Base-by-base conservation (phyloP, 495 filamentous ascomycete genomes). In the Delitschia confertaspora region DNA sequence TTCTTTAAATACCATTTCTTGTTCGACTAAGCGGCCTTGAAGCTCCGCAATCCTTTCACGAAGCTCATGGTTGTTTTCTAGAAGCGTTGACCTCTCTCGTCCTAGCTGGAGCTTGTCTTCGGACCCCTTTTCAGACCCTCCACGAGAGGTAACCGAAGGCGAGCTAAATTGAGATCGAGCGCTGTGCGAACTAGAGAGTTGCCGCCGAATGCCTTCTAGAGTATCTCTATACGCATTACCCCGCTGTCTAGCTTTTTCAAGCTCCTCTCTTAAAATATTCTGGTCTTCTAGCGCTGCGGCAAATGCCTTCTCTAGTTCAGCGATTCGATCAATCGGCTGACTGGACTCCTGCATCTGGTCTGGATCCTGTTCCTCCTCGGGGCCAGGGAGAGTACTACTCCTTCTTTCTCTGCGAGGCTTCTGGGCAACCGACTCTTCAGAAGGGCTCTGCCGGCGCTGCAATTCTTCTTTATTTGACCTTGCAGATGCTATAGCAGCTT, bases 391-490 rank as follows among this genome's bases (percentile, higher is more conserved):
- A n/a, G 18, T 34, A 27, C 33, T 43, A 17, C 29, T 45, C 19
- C 23, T 38, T 10, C 25, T 26, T 1, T 41, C 44, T 16, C 38
- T 52, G 3, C 17, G 20, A 10, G 48, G 23, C 31, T 34, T 40
- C 6, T 49, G 44, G 3, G 27, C 23, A 13, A 51, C 42, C 47
- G 48, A 51, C 24, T 57, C 53, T 40, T 43, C 38, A 21, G 49
- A 47, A n/a, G 48, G 35, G 31, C 53, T 45, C 38, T 48, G 49
- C 13, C 44, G 48, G 1, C 53, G 53, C 4, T 53, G 49, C 19
- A 53, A 3, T 17, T 57, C 53, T 2, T 57, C 53, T 23, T 52
- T 57, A 33, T 49, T 57, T 2, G 34, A 18, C 33, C 53, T 52
- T 7, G 20, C 33, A 13, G 41, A 11, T 11, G 40, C 45, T 21